Evolutionary conservation across 2,329 filamentous ascomycete species (phyloP).

Genomic region (Aspergillus ruber): DNA sequence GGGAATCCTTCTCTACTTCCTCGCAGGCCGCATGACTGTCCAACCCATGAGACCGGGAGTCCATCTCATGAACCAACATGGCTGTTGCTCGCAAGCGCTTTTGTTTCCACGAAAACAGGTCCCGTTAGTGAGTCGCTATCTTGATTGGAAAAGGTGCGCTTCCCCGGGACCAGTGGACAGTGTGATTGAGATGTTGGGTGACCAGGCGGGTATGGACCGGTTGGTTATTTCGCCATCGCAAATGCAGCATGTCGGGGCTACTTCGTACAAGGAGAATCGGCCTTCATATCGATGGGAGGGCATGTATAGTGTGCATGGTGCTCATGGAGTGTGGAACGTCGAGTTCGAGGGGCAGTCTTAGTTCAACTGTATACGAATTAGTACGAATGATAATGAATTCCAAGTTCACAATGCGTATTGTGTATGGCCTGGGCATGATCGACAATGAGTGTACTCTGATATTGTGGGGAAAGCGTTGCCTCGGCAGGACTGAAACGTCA

Average conservation of each 20-base stretch:
- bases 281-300: slow-evolving; percentile 11
- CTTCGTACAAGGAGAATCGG: slow-evolving; percentile 17
- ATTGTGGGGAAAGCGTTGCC: neutral
- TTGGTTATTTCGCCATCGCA: slow-evolving; percentile 16
- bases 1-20: slow-evolving; percentile 34
- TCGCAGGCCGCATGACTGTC: slow-evolving; percentile 36
- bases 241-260: slow-evolving; percentile 19
- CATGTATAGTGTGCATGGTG: slow-evolving; percentile 13
- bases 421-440: no score
- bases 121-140: slow-evolving; percentile 9
- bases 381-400: no score
- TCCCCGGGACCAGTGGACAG: slow-evolving; percentile 14
- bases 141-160: slow-evolving; percentile 9
- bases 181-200: slow-evolving; percentile 14
- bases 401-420: no score
- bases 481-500: neutral
- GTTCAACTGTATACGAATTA: neutral
- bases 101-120: slow-evolving; percentile 34
- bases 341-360: slow-evolving; percentile 14
- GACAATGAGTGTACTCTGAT: no score
- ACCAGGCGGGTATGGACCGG: slow-evolving; percentile 10
- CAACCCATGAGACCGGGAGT: slow-evolving; percentile 32
- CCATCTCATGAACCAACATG: slow-evolving; percentile 37
- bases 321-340: slow-evolving; percentile 21
- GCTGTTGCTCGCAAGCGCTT: slow-evolving; percentile 41